Percentiles rank a stretch among this genome's conserved stretches.
Evolutionary conservation across 192 early-diverging fungal genomes (phyloP).

Genomic region (Obelidium mucronatum): DNA sequence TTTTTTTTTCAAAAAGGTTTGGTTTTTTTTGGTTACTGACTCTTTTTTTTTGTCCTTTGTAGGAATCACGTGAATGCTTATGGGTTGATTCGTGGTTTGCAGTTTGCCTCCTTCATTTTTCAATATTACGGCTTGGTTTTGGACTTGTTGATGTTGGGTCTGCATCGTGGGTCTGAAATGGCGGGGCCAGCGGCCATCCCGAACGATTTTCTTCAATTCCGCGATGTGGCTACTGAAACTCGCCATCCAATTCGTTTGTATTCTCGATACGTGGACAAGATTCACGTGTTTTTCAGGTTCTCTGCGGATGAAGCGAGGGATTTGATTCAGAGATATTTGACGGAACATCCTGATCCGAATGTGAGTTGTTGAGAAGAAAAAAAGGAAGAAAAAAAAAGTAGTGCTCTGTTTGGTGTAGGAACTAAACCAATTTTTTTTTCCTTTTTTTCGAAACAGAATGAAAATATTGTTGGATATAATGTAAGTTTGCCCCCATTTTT

Average conservation of each 20-base stretch:
- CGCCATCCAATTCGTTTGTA: constrained; percentile 97
- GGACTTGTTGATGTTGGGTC: constrained; percentile 92
- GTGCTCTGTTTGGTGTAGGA: neutral
- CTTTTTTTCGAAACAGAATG: constrained; percentile 68
- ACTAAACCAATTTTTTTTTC: constrained; percentile 2
- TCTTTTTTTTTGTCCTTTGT: neutral
- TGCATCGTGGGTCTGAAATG: constrained; percentile 95
- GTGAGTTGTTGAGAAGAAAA: constrained; percentile 30
- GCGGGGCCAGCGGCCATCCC: constrained; percentile 91
- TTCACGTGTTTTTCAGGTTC: constrained; percentile 95
- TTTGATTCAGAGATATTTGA: constrained; percentile 94
- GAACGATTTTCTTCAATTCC: constrained; percentile 97
- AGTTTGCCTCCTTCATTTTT: constrained; percentile 97
- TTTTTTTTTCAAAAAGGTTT: neutral
- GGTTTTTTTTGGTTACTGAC: neutral
- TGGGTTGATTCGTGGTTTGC: constrained; percentile 96
- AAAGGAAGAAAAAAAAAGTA: neutral
- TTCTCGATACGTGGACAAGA: constrained; percentile 90
- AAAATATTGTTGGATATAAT: constrained; percentile 98
- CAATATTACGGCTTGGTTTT: constrained; percentile 99
- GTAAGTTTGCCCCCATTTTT: constrained; percentile 23
- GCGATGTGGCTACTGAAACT: constrained; percentile 89
- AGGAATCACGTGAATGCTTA: constrained; percentile 94
- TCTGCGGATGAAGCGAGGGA: constrained; percentile 93
- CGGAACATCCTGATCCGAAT: constrained; percentile 98